These are phyloP conservation scores for Spathaspora girioi DNA, from an alignment of 805 yeast species.

Conservation along the genomic window DNA sequence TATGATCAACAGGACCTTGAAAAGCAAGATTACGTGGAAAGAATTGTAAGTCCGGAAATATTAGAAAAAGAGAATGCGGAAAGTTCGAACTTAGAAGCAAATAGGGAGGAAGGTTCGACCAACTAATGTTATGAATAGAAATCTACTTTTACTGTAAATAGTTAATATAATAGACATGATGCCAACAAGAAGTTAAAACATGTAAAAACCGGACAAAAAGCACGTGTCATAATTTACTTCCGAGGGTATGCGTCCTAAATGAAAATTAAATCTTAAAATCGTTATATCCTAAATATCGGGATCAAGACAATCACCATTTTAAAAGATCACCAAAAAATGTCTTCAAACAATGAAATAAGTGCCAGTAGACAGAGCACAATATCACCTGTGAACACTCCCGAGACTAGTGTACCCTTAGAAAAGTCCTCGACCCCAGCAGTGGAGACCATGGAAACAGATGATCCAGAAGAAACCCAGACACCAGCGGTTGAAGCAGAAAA, in stretches of 20 bases:
- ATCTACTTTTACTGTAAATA: not conserved
- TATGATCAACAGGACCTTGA: slow-evolving; percentile 36
- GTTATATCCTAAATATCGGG: not conserved
- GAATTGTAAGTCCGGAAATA: slow-evolving; percentile 28
- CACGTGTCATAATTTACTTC: not conserved
- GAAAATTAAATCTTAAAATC: not conserved
- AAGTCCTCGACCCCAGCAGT: not conserved
- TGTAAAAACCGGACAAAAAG: not conserved
- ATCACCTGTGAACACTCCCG: slow-evolving; percentile 1
- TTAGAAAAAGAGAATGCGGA: slow-evolving; percentile 11
- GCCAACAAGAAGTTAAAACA: not conserved
- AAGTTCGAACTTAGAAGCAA: slow-evolving; percentile 2
- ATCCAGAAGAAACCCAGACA: slow-evolving; percentile 7
- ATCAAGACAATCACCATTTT: too few species aligned
- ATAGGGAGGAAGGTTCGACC: not conserved
- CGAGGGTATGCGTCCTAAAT: not conserved
- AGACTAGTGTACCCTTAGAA: not conserved
- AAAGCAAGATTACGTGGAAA: slow-evolving; percentile 31
- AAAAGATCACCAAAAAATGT: not conserved
- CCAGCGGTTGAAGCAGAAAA: slow-evolving; percentile 9
- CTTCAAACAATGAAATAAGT: not conserved
- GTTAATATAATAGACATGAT: not conserved
- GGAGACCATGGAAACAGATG: slow-evolving; percentile 2
- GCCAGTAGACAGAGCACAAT: slow-evolving; percentile 1
- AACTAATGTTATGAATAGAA: not conserved